Conservation (phyloP, 2,329 filamentous ascomycete species). For the Beauveria caledonica region DNA sequence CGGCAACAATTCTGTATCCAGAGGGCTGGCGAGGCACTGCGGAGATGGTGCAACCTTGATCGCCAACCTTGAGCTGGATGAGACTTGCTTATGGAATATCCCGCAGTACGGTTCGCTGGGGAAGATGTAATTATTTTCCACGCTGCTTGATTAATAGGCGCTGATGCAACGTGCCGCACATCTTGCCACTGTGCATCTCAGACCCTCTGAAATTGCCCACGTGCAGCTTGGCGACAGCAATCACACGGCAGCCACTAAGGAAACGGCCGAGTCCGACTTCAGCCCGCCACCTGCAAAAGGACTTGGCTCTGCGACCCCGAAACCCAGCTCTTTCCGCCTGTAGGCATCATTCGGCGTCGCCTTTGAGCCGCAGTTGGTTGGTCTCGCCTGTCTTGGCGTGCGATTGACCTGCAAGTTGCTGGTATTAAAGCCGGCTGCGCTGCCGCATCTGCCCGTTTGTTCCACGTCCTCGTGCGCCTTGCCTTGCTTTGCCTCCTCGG, state of each 20-base stretch:
- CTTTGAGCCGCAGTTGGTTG: background rate
- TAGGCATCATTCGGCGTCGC: background rate
- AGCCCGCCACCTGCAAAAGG: background rate
- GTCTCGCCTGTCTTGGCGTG: background rate
- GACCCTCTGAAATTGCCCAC: constrained; percentile 2
- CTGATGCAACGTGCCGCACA: background rate
- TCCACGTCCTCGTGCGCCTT: background rate
- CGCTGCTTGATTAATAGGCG: no score
- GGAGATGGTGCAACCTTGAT: background rate
- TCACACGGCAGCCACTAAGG: background rate
- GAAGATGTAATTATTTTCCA: background rate
- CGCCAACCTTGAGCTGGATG: background rate
- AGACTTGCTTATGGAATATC: background rate
- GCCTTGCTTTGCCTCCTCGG: background rate
- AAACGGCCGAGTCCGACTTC: background rate
- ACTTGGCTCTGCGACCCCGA: background rate
- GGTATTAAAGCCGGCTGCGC: background rate
- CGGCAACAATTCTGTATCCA: no score
- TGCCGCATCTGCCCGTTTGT: background rate
- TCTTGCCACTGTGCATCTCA: background rate
- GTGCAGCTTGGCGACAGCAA: constrained; percentile 5
- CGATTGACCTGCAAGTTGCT: background rate
- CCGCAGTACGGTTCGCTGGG: no score
- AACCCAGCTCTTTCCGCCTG: background rate
- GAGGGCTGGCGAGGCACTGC: no score